Evolutionary conservation across 2,329 filamentous ascomycete genomes (phyloP), one percentile per base, ranked within the genome.

Genomic region (Eutypella sp.): DNA sequence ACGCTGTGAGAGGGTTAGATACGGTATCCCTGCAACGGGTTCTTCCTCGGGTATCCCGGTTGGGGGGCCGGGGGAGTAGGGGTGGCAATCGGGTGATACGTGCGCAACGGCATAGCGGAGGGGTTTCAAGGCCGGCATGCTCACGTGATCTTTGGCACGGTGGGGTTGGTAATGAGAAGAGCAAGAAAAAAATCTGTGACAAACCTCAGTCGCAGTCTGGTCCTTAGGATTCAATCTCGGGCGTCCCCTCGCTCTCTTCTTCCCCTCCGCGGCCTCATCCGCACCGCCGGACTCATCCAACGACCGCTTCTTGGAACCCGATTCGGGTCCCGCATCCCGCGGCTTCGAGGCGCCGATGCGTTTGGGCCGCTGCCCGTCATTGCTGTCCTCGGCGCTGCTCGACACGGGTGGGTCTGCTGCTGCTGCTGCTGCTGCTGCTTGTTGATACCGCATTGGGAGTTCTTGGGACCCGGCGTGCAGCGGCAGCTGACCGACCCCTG

Each of bases 161-260:
- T 41, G 16, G 46, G 37, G 42, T n/a, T 42, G n/a, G 29, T n/a
- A n/a, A 46, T 41, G 20, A 40, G 18, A 16, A 46, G 34, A 42
- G 15, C 31, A 42, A 38, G 37, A 46, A 43, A 37, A 51, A 41
- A 41, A 53, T 48, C 38, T 42, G 40, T 48, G 16, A 82, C 85
- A 78, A 68, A 89, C 87, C 70, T 91, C 88, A 44, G 80, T 82
- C 50, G 86, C 82, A 20, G 84, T 90, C 65, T 89, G 82, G 65
- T 92, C 87, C 49, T 82, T 81, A n/a, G 81, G 80, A 54, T 91
- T 83, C 15, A 93, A 73, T 42, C 87, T 74, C 5, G 89, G 89
- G 45, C 89, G 76, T 7, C 89, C 89, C 60, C 89, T 75, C 16
- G 81, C 72, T 56, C 85, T 81, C 62, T 80, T 83, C 56, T 72